These are phyloP conservation scores for Mrakia frigida DNA, from an alignment of 768 basidiomycete species.

Conservation along the genomic window DNA sequence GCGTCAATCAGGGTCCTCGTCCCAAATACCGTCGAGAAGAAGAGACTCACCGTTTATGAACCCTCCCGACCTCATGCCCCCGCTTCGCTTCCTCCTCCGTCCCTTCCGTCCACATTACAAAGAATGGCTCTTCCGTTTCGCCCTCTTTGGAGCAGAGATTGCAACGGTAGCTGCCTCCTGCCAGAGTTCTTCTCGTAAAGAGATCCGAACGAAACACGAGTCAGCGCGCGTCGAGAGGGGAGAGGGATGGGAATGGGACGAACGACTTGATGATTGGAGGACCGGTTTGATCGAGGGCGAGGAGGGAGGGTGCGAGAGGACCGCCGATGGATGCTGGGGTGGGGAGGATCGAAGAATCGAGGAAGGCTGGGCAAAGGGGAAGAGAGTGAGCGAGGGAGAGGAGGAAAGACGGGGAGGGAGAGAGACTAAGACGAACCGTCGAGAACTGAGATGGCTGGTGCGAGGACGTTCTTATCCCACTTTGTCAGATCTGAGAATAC, in stretches of 20 bases:
- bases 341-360: neutral
- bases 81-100: neutral
- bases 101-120: constrained; percentile 18
- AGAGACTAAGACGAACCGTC: constrained; percentile 10
- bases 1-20: too few species aligned
- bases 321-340: constrained; percentile 10
- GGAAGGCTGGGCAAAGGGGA: constrained; percentile 14
- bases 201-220: neutral
- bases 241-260: neutral
- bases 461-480: constrained; percentile 30
- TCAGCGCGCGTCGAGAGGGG: neutral
- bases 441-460: constrained; percentile 20
- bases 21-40: neutral
- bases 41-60: constrained; percentile 9
- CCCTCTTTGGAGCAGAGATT: constrained; percentile 15
- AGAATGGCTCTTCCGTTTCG: constrained; percentile 1
- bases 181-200: neutral
- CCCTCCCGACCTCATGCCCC: constrained; percentile 17
- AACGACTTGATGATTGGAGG: constrained; percentile 11
- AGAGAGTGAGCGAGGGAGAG: too few species aligned
- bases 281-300: neutral
- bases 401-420: neutral
- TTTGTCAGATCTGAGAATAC: constrained; percentile 4
- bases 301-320: neutral
- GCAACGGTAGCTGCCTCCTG: neutral